Evolutionary conservation across 208 protist species (phyloP), one percentile per base, ranked within the genome.

Genomic region (Trypanosomatidae sp.): DNA sequence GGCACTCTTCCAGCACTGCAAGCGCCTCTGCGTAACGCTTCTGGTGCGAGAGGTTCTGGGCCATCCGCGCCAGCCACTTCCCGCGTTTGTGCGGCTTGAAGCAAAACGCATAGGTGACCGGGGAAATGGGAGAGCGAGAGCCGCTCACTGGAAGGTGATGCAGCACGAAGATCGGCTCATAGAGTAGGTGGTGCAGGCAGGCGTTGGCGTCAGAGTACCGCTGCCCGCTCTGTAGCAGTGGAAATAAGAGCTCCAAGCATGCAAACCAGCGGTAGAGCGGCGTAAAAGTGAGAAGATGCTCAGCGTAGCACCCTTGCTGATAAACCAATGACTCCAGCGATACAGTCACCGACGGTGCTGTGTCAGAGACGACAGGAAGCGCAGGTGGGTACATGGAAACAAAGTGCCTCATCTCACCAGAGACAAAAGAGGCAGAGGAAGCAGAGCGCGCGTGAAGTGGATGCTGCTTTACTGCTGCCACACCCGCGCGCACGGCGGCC

Each of bases 241-340:
- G 74, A 13, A 89, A 78, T 17, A 95, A 71, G 25, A 89, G 58
- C 74, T 97, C 92, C 58, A 87, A 66, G 68, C 89, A 94, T 2
- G 68, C 71, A 60, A 84, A 93, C 85, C 86, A 95, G 25, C 80
- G 82, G 56, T 92, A 91, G n/a, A 89, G 76, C 1, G 92, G 88
- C 28, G 84, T 80, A 65, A 92, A 95, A 19, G 72, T 73, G 5
- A 94, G 78, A 19, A 97, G 79, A 65, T 95, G 90, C 39, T 88
- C 74, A 10, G 85, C 84, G 30, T 81, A 46, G 19, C 89, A 73
- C 28, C 89, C 91, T 56, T 85, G 47, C 36, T 39, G 58, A 36
- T 76, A 78, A 3, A 96, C 74, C 2, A 91, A 39, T 17, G 70
- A 41, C 53, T 79, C 49, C 1, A 79, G 53, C 13, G 66, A 80